phyloP scores from a whole-genome alignment of 176 grass and related monocot species.

The maize (Zea mays) region DNA sequence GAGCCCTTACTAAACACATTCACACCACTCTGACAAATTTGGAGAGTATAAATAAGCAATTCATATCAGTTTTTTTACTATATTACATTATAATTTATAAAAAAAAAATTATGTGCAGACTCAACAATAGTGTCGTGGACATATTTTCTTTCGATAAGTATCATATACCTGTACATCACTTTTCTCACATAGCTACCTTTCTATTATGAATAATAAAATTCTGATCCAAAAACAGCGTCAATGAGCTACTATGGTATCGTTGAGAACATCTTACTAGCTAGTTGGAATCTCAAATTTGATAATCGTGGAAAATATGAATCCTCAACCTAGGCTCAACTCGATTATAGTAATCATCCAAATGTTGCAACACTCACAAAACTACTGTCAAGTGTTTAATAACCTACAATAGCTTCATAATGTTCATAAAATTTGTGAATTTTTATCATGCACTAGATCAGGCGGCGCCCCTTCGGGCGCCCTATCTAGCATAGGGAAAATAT shows the following conservation, averaged over 20 bases:
- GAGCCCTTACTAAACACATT: background rate
- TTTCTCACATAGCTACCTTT: background rate
- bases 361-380: background rate
- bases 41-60: background rate
- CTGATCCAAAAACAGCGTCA: background rate
- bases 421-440: background rate
- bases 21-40: background rate
- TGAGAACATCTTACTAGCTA: background rate
- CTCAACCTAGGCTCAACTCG: background rate
- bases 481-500: no score
- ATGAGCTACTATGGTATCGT: background rate
- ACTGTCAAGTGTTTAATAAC: background rate
- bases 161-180: background rate
- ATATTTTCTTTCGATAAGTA: background rate
- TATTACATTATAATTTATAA: background rate
- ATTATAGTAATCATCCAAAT: background rate
- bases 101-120: background rate
- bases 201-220: background rate
- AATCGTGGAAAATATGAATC: background rate
- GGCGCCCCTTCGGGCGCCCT: no score
- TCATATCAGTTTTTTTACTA: background rate
- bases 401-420: background rate
- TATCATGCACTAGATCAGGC: no score
- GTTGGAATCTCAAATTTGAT: background rate
- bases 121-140: background rate